Conservation (phyloP, 805 yeast genomes). For the Schwanniomyces vanrijiae region DNA sequence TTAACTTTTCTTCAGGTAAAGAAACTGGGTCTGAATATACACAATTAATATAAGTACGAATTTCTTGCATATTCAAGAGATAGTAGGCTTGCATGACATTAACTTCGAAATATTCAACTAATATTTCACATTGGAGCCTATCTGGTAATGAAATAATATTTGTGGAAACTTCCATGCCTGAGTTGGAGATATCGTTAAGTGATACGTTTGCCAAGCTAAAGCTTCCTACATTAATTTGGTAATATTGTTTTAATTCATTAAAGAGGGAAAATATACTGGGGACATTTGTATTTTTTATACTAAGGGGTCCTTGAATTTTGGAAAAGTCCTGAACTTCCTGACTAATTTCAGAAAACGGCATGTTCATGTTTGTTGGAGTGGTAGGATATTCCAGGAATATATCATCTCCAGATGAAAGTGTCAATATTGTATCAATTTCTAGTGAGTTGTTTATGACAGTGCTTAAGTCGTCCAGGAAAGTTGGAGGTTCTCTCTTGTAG, state of each 20-base stretch:
- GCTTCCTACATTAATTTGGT: not conserved
- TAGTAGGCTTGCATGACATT: conserved; percentile 42
- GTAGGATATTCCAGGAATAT: not conserved
- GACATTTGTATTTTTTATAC: not conserved
- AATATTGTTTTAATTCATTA: not conserved
- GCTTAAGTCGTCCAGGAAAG: not conserved
- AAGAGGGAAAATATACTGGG: not conserved
- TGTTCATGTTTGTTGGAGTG: not conserved
- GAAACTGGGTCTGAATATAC: conserved; percentile 30
- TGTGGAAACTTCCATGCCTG: not conserved
- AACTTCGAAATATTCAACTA: conserved; percentile 26
- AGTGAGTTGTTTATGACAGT: not conserved
- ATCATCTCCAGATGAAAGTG: not conserved
- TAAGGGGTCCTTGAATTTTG: not conserved
- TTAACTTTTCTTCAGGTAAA: conserved; percentile 22
- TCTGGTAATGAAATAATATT: conserved; percentile 6
- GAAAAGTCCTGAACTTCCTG: not conserved
- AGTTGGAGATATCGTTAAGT: not conserved
- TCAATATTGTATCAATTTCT: not conserved
- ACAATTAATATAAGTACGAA: conserved; percentile 23
- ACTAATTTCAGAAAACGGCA: not conserved
- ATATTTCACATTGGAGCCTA: not conserved
- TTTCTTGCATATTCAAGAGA: conserved; percentile 33
- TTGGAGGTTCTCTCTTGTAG: not conserved
- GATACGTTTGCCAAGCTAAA: not conserved